Percentiles rank a stretch among this genome's conserved stretches.
Conservation (phyloP, 176 grass and related monocot genomes). For the Canna indica region DNA sequence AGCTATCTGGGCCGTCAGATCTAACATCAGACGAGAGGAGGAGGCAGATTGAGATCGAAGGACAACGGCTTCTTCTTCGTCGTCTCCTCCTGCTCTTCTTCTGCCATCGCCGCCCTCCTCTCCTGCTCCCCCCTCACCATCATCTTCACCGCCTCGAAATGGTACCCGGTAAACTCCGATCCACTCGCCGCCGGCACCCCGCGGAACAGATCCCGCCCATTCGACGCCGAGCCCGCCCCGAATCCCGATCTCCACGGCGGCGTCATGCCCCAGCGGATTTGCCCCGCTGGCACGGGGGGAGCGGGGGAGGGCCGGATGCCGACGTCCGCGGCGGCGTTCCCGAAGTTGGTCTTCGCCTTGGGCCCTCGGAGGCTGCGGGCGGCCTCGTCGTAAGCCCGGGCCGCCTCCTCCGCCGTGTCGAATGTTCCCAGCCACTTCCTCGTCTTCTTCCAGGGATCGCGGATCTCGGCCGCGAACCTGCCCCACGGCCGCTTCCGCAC, state of each 20-base stretch:
- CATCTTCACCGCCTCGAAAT: conserved; percentile 6
- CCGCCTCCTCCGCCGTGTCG: conserved; percentile 22
- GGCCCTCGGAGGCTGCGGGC: conserved; percentile 12
- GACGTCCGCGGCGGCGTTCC: background rate
- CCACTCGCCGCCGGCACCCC: background rate
- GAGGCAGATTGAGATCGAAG: conserved; percentile 12
- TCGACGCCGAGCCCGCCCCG: background rate
- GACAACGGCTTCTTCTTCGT: background rate
- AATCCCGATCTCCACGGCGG: background rate
- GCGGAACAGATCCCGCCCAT: background rate
- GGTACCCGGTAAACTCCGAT: conserved; percentile 3
- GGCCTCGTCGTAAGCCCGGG: conserved; percentile 19
- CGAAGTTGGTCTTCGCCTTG: conserved; percentile 22
- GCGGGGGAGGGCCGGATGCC: background rate
- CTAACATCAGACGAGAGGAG: conserved; percentile 7
- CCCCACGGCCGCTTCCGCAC: conserved; percentile 24
- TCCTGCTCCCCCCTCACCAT: conserved; percentile 3
- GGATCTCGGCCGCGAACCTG: conserved; percentile 19
- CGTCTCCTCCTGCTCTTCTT: background rate
- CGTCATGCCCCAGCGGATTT: too few species aligned
- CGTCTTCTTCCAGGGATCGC: conserved; percentile 22
- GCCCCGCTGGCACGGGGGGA: background rate
- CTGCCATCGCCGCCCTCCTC: background rate
- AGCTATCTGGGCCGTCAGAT: background rate
- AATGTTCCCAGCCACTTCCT: conserved; percentile 23